These are phyloP conservation scores for Myrmaecium sp. DNA, from an alignment of 2,329 filamentous ascomycete species.

Conservation along the genomic window DNA sequence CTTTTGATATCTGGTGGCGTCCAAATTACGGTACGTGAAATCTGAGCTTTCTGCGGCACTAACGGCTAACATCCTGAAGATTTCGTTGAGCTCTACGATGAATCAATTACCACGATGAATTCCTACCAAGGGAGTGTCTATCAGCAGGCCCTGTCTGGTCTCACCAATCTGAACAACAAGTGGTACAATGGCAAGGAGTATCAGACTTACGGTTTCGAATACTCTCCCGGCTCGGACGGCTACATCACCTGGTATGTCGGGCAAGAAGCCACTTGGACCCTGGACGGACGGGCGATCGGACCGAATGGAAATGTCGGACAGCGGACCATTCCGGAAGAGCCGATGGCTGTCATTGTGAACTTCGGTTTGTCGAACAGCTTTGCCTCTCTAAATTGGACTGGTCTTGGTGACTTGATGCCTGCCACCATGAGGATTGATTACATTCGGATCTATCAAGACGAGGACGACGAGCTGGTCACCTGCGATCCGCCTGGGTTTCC, in stretches of 20 bases:
- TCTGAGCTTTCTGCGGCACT: constrained; percentile 1
- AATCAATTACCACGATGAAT: constrained; percentile 32
- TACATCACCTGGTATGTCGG: constrained; percentile 55
- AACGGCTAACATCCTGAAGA: constrained; percentile 22
- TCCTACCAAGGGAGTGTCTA: constrained; percentile 36
- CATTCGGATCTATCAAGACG: constrained; percentile 52
- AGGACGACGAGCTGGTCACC: constrained; percentile 38
- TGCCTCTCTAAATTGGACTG: constrained; percentile 41
- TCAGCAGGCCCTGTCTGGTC: constrained; percentile 39
- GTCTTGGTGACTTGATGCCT: constrained; percentile 38
- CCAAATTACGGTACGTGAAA: constrained; percentile 31
- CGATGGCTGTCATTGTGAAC: constrained; percentile 50
- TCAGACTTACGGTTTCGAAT: constrained; percentile 40
- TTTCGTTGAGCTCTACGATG: constrained; percentile 48
- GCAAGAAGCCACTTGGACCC: constrained; percentile 45
- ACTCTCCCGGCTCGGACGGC: constrained; percentile 39
- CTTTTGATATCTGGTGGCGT: constrained; percentile 54
- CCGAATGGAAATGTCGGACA: constrained; percentile 56
- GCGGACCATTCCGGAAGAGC: constrained; percentile 47
- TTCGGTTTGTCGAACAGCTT: constrained; percentile 55
- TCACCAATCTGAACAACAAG: constrained; percentile 35
- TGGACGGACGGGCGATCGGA: constrained; percentile 41
- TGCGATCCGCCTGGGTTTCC: constrained; percentile 52
- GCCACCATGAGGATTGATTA: constrained; percentile 53
- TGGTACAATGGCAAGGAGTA: constrained; percentile 39